Evolutionary conservation across 768 basidiomycete species (phyloP).

Genomic region (Suillus ampliporus): DNA sequence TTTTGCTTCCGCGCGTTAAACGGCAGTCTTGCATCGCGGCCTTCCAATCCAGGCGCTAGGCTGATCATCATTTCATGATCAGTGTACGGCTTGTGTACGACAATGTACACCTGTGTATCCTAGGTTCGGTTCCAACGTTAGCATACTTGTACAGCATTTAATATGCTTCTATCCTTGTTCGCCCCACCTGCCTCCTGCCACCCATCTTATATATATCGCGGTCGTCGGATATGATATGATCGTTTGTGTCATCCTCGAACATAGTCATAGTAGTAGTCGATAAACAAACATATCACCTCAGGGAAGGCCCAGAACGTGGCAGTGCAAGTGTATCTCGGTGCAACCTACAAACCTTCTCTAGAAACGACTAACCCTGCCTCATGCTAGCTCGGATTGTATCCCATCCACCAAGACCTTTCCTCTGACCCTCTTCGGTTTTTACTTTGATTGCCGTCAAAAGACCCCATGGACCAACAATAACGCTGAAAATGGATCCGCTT

Average conservation of each 20-base stretch:
- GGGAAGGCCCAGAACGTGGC: background rate
- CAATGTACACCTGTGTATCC: slow-evolving; percentile 4
- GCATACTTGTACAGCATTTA: no score
- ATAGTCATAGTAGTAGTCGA: no score
- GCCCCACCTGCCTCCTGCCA: background rate
- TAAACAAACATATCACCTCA: no score
- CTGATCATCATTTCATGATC: slow-evolving; percentile 23
- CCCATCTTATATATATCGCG: no score
- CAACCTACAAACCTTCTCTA: slow-evolving; percentile 2
- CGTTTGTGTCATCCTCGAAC: no score
- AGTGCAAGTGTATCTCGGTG: no score
- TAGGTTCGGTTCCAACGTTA: no score
- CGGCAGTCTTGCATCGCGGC: slow-evolving; percentile 20
- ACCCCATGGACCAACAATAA: slow-evolving; percentile 27
- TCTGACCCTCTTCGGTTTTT: slow-evolving; percentile 13
- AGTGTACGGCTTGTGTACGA: slow-evolving; percentile 6
- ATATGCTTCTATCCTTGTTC: background rate
- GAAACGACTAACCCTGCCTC: no score
- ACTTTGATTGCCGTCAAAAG: slow-evolving; percentile 11
- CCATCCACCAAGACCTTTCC: background rate
- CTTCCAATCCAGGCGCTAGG: slow-evolving; percentile 22
- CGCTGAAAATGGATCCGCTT: slow-evolving; percentile 28
- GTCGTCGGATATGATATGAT: background rate
- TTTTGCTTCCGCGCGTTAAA: slow-evolving; percentile 30
- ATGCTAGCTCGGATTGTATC: no score